Evolutionary conservation across 768 basidiomycete genomes (phyloP).

Genomic region (Phylloporus sp.): DNA sequence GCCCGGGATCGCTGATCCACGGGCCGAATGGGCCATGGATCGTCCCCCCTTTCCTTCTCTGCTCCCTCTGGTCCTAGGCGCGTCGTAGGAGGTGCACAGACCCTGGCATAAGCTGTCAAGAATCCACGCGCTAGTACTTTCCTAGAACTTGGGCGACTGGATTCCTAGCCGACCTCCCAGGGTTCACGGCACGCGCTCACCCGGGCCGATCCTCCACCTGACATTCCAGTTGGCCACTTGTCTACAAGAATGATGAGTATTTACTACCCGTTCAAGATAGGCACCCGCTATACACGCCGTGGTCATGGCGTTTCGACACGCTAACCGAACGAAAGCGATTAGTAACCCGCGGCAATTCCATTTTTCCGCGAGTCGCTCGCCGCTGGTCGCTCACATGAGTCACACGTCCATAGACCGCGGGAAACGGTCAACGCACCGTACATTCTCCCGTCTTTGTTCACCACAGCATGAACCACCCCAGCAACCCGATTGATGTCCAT

Average conservation of each 20-base stretch:
- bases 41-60: not conserved
- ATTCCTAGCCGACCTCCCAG: not conserved
- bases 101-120: not conserved
- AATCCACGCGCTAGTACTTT: too few relatives aligned
- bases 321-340: conserved; percentile 1
- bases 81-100: too few relatives aligned
- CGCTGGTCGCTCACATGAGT: conserved; percentile 38
- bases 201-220: conserved; percentile 1
- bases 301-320: too few relatives aligned
- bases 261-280: too few relatives aligned
- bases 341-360: conserved; percentile 88
- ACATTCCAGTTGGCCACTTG: not conserved
- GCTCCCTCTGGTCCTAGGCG: not conserved
- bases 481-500: conserved; percentile 65
- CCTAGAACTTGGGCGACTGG: not conserved
- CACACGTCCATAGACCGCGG: not conserved
- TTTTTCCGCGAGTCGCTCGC: conserved; percentile 91
- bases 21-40: too few relatives aligned
- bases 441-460: conserved; percentile 46
- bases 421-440: conserved; percentile 48
- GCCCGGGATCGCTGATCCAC: not conserved
- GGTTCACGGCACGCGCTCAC: not conserved
- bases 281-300: not conserved
- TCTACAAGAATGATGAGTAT: too few relatives aligned
- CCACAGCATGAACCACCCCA: conserved; percentile 69